Conservation (phyloP, 108 stramenopile genomes). For the Pseudonitzschia delicatissima region DNA sequence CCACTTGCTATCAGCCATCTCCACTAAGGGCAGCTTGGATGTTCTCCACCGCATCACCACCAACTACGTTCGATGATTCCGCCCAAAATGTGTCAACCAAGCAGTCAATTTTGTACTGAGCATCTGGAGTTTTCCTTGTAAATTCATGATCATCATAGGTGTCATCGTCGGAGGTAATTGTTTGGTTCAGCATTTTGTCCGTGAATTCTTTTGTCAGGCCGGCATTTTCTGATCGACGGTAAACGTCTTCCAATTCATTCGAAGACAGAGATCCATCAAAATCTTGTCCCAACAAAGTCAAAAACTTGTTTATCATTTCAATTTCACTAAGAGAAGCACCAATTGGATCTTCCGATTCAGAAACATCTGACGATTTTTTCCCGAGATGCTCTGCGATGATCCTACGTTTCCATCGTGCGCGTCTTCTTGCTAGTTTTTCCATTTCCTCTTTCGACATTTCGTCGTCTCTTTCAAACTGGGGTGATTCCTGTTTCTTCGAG, state of each 20-base stretch:
- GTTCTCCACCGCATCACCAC: constrained; percentile 27
- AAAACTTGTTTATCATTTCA: constrained; percentile 26
- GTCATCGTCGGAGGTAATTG: constrained; percentile 15
- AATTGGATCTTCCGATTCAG: constrained; percentile 15
- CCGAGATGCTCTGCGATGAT: not conserved
- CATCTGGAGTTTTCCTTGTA: constrained; percentile 7
- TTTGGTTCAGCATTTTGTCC: constrained; percentile 28
- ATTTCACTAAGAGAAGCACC: constrained; percentile 30
- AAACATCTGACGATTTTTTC: not conserved
- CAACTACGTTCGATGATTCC: constrained; percentile 15
- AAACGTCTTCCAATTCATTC: constrained; percentile 22
- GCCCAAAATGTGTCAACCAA: constrained; percentile 22
- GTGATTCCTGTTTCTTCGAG: not conserved
- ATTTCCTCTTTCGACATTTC: not conserved
- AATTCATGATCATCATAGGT: constrained; percentile 17
- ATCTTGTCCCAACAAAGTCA: constrained; percentile 18
- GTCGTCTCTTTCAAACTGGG: not conserved
- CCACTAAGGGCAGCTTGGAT: constrained; percentile 19
- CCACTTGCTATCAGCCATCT: not conserved
- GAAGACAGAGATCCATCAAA: constrained; percentile 16
- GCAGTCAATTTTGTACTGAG: not conserved
- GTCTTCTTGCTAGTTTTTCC: not conserved
- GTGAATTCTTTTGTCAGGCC: constrained; percentile 20
- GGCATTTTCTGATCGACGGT: constrained; percentile 18
- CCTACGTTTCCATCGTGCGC: constrained; percentile 2